Evolutionary conservation across 371 early-diverging fungal genomes (phyloP).

Genomic region (Apophysomyces trapeziformis): DNA sequence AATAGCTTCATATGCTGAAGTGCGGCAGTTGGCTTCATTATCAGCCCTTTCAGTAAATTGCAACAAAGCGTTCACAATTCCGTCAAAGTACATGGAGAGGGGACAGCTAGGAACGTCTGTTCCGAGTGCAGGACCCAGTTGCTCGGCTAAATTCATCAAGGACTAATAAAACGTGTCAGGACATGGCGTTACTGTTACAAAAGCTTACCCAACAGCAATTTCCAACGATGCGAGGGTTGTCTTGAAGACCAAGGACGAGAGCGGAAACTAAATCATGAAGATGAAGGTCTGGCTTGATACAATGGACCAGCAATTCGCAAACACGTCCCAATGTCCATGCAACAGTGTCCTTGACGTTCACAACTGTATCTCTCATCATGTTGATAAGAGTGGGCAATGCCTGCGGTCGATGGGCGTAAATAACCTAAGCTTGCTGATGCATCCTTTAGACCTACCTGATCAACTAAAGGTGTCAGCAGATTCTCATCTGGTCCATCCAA

Average conservation of each 20-base stretch:
- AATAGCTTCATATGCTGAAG: conserved; percentile 93
- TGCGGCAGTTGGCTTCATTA: conserved; percentile 83
- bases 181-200: not conserved
- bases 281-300: conserved; percentile 76
- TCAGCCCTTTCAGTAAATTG: conserved; percentile 69
- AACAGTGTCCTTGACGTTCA: conserved; percentile 93
- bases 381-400: conserved; percentile 87
- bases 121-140: conserved; percentile 57
- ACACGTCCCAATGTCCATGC: conserved; percentile 97
- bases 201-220: conserved; percentile 84
- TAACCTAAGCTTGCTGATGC: not conserved
- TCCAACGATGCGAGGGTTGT: conserved; percentile 85
- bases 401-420: conserved; percentile 14
- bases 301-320: conserved; percentile 71
- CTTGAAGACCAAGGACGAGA: conserved; percentile 80
- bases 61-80: conserved; percentile 75
- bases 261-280: conserved; percentile 77
- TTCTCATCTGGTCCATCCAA: conserved; percentile 87
- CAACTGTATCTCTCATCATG: conserved; percentile 85
- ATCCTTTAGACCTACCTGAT: conserved; percentile 45
- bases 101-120: conserved; percentile 64
- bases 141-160: conserved; percentile 87
- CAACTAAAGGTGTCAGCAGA: conserved; percentile 75
- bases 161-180: conserved; percentile 44
- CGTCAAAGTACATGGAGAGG: conserved; percentile 84